A percentile compares a stretch with the other conserved stretches of the same genome.
Evolutionary conservation across 2,329 filamentous ascomycete genomes (phyloP).

Genomic region (Epichloe gansuensis): DNA sequence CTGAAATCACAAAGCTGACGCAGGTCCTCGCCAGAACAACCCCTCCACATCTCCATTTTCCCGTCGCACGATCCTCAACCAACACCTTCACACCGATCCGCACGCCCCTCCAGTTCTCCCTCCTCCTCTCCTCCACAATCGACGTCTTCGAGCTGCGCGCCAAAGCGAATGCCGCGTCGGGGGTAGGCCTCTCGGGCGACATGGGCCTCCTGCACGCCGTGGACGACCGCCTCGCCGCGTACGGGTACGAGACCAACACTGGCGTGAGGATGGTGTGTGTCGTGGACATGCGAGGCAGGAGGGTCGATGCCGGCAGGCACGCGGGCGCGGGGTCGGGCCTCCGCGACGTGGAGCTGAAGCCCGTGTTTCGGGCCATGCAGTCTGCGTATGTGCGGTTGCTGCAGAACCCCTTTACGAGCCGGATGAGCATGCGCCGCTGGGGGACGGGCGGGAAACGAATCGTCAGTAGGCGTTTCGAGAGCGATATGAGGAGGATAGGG

Average conservation of each 20-base stretch:
- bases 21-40: conserved; percentile 59
- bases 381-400: conserved; percentile 79
- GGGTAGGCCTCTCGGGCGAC: conserved; percentile 57
- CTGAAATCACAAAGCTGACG: not conserved
- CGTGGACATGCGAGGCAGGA: conserved; percentile 75
- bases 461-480: conserved; percentile 65
- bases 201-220: conserved; percentile 85
- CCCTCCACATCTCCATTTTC: conserved; percentile 85
- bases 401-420: conserved; percentile 88
- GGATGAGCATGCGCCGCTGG: conserved; percentile 60
- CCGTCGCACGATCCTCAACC: conserved; percentile 52
- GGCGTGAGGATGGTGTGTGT: conserved; percentile 83
- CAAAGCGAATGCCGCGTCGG: conserved; percentile 47
- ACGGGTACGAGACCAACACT: conserved; percentile 95
- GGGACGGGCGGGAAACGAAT: conserved; percentile 55
- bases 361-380: conserved; percentile 85
- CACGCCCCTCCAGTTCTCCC: conserved; percentile 77
- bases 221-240: conserved; percentile 84
- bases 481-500: conserved; percentile 80
- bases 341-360: conserved; percentile 76
- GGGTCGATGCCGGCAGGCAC: conserved; percentile 24
- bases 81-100: conserved; percentile 45
- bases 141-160: conserved; percentile 87
- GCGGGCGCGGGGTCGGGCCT: conserved; percentile 52
- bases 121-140: conserved; percentile 80